These are phyloP conservation scores for Cornus suecica DNA, from an alignment of 148 eudicot genomes.

Conservation along the genomic window DNA sequence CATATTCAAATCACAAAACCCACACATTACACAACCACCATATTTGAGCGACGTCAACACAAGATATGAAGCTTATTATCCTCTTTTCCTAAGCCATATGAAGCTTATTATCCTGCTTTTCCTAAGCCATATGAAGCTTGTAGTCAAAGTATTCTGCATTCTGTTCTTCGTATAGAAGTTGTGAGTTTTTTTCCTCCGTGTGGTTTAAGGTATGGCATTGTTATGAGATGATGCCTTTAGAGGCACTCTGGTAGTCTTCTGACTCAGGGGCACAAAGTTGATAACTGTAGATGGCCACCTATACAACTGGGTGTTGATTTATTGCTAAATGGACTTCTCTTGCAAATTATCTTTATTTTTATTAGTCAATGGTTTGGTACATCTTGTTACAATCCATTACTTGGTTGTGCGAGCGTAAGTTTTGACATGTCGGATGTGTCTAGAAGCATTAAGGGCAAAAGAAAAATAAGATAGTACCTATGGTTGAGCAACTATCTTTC, in stretches of 20 bases:
- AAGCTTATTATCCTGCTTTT: neutral
- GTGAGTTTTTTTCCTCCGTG: neutral
- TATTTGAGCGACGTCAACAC: no score
- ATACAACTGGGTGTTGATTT: neutral
- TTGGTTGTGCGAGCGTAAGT: neutral
- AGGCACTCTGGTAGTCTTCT: neutral
- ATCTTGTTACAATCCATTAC: neutral
- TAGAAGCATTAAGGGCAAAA: neutral
- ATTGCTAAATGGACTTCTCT: neutral
- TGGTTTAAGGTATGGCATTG: neutral
- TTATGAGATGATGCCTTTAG: conserved; percentile 1
- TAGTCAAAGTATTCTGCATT: neutral
- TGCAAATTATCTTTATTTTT: neutral
- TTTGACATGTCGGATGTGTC: neutral
- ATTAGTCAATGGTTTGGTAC: neutral
- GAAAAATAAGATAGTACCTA: neutral
- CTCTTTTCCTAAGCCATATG: neutral
- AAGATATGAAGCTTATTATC: neutral
- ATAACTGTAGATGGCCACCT: neutral
- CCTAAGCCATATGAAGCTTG: neutral
- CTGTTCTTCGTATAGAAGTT: neutral
- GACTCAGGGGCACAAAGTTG: neutral
- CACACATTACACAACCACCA: no score
- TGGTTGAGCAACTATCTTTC: neutral
- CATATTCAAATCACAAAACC: no score